Conservation (phyloP, 257 asterid species). For the Scutellaria barbata region DNA sequence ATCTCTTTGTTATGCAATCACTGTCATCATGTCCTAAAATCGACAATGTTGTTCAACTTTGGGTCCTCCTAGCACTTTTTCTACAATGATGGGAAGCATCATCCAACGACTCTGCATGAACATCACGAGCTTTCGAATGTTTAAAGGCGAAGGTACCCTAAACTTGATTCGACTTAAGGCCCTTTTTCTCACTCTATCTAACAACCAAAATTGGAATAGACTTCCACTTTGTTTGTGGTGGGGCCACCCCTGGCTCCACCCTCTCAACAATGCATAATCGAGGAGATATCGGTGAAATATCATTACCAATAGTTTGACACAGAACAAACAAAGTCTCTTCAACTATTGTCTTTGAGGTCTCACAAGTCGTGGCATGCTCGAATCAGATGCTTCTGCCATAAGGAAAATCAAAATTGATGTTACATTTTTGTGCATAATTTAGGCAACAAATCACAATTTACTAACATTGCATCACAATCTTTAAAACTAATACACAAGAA, state of each 20-base stretch:
- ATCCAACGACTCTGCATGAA: slow-evolving; percentile 49
- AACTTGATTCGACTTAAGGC: slow-evolving; percentile 35
- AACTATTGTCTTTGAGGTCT: slow-evolving; percentile 41
- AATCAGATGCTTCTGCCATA: slow-evolving; percentile 49
- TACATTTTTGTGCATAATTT: slow-evolving; percentile 2
- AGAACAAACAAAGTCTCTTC: slow-evolving; percentile 35
- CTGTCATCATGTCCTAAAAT: slow-evolving; percentile 53
- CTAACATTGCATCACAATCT: too few species aligned
- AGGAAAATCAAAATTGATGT: slow-evolving; percentile 18
- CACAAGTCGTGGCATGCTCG: slow-evolving; percentile 28
- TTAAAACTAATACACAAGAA: too few species aligned
- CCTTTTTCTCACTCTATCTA: slow-evolving; percentile 38
- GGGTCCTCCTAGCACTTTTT: slow-evolving; percentile 57
- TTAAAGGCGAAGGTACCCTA: slow-evolving; percentile 48
- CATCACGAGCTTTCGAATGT: slow-evolving; percentile 52
- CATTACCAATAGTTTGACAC: slow-evolving; percentile 24
- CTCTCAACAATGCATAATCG: slow-evolving; percentile 5
- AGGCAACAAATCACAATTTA: not conserved
- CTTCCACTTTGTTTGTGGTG: slow-evolving; percentile 33
- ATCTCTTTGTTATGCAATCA: slow-evolving; percentile 53
- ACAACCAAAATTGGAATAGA: slow-evolving; percentile 47
- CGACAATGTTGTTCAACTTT: slow-evolving; percentile 51
- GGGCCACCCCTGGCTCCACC: not conserved
- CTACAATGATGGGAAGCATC: slow-evolving; percentile 54
- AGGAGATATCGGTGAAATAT: too few species aligned